Evolutionary conservation across 352 stramenopile species (phyloP).

Genomic region (Globisporangium sylvaticum): DNA sequence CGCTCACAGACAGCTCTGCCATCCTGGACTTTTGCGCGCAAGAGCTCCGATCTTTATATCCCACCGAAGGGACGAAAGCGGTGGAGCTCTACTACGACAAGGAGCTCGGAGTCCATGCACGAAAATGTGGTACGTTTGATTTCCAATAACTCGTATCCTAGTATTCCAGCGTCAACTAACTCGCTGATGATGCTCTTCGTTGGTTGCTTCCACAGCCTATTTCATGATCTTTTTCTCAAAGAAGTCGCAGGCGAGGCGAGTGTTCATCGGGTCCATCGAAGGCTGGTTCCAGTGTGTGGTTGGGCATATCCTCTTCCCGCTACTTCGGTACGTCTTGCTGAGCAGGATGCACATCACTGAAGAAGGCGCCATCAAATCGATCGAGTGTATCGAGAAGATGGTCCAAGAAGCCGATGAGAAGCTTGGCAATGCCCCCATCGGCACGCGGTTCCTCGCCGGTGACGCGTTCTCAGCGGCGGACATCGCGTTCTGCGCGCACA

Average conservation of each 20-base stretch:
- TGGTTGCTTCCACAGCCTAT: slow-evolving; percentile 19
- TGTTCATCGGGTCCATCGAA: slow-evolving; percentile 15
- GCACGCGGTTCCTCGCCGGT: slow-evolving; percentile 31
- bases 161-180: not conserved
- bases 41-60: slow-evolving; percentile 27
- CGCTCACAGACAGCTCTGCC: slow-evolving; percentile 32
- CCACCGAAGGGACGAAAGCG: slow-evolving; percentile 23
- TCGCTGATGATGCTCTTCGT: not conserved
- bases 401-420: slow-evolving; percentile 18
- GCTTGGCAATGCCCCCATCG: slow-evolving; percentile 32
- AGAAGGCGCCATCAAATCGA: slow-evolving; percentile 15
- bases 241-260: slow-evolving; percentile 10
- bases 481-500: slow-evolving; percentile 45
- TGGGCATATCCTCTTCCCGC: slow-evolving; percentile 18
- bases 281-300: slow-evolving; percentile 14
- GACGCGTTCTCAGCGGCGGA: slow-evolving; percentile 38
- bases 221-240: slow-evolving; percentile 24
- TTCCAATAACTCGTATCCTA: not conserved
- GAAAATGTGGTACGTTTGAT: slow-evolving; percentile 16
- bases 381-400: slow-evolving; percentile 24
- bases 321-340: slow-evolving; percentile 23
- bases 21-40: slow-evolving; percentile 37
- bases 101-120: slow-evolving; percentile 29
- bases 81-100: slow-evolving; percentile 40
- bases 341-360: slow-evolving; percentile 28